phyloP scores from a whole-genome alignment of 2,329 filamentous ascomycete species.

The Cordyceps tenuipes region DNA sequence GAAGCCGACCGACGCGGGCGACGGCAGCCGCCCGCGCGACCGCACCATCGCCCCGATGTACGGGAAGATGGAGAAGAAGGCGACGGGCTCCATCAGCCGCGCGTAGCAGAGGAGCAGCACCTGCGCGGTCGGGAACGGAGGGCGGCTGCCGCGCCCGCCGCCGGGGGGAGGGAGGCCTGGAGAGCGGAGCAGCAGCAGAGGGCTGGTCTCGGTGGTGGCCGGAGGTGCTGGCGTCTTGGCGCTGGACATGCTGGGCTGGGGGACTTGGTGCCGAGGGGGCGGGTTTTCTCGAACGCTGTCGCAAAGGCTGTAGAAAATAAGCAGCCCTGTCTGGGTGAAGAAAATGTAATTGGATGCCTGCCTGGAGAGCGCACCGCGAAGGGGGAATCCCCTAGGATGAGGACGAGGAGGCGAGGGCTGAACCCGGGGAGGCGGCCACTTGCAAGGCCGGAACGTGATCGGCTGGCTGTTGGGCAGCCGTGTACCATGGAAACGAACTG shows the following conservation, averaged over 20 bases:
- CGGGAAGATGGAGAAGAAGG: constrained; percentile 75
- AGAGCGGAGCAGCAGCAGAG: not conserved
- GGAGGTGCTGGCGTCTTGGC: not conserved
- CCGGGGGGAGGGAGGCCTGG: too few relatives aligned
- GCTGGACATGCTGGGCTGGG: not conserved
- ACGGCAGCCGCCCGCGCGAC: constrained; percentile 48
- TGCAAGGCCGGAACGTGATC: too few relatives aligned
- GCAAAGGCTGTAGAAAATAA: too few relatives aligned
- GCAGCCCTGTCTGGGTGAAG: too few relatives aligned
- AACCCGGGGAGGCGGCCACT: not conserved
- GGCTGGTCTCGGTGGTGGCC: not conserved
- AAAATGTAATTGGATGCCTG: too few relatives aligned
- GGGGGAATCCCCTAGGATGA: too few relatives aligned
- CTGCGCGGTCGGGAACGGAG: constrained; percentile 37
- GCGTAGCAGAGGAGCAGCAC: constrained; percentile 66
- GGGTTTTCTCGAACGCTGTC: too few relatives aligned
- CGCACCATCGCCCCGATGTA: constrained; percentile 73
- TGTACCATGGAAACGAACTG: not conserved
- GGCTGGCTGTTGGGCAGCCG: too few relatives aligned
- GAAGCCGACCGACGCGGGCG: constrained; percentile 61
- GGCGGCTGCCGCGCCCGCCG: too few relatives aligned
- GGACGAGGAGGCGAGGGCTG: not conserved
- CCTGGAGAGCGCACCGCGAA: too few relatives aligned
- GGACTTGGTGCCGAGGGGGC: too few relatives aligned
- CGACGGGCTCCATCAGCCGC: constrained; percentile 64